Percentiles rank a stretch among this genome's conserved stretches.
Evolutionary conservation across 805 yeast species (phyloP).

Genomic region (Wickerhamomyces ciferrii): DNA sequence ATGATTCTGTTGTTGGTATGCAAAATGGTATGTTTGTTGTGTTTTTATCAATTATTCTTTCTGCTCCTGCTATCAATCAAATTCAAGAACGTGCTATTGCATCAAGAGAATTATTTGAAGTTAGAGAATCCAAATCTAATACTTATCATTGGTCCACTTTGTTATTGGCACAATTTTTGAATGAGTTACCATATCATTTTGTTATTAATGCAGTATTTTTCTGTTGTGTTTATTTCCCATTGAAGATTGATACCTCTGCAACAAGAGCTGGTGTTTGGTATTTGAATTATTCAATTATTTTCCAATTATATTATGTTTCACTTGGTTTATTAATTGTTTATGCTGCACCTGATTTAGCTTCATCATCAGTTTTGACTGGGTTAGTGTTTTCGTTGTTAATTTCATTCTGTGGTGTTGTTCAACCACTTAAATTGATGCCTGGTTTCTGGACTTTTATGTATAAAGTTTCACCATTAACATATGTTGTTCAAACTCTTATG

Average conservation of each 20-base stretch:
- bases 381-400: constrained; percentile 28
- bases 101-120: constrained; percentile 62
- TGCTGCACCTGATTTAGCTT: constrained; percentile 61
- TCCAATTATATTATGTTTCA: constrained; percentile 37
- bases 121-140: constrained; percentile 66
- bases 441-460: constrained; percentile 75
- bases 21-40: constrained; percentile 58
- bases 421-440: constrained; percentile 44
- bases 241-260: constrained; percentile 34
- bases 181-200: constrained; percentile 59
- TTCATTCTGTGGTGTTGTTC: constrained; percentile 32
- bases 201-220: constrained; percentile 45
- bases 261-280: constrained; percentile 46
- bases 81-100: constrained; percentile 54
- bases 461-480: constrained; percentile 59
- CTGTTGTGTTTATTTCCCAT: constrained; percentile 48
- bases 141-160: constrained; percentile 71
- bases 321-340: constrained; percentile 48
- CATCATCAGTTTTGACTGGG: constrained; percentile 60
- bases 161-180: constrained; percentile 45
- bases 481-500: constrained; percentile 48
- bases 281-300: constrained; percentile 37
- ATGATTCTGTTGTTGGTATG: constrained; percentile 46
- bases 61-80: constrained; percentile 59
- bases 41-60: constrained; percentile 53